These are phyloP conservation scores for Rhizophlyctis rosea DNA, from an alignment of 192 early-diverging fungal species.

Conservation along the genomic window DNA sequence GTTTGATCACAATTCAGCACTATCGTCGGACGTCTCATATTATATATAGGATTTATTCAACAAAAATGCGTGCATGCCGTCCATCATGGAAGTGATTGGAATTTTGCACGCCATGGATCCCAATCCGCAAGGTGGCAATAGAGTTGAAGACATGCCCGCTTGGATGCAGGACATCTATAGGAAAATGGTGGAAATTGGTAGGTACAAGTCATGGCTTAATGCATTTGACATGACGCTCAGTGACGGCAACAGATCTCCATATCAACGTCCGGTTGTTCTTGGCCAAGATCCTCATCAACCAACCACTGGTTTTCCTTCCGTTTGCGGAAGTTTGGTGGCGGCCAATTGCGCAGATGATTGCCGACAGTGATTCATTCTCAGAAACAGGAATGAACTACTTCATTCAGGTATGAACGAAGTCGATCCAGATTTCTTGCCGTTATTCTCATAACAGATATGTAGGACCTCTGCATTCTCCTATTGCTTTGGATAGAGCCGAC, in stretches of 20 bases:
- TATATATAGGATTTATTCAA: constrained; percentile 40
- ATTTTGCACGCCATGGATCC: constrained; percentile 39
- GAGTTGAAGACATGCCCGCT: constrained; percentile 42
- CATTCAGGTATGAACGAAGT: constrained; percentile 54
- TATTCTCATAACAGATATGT: too few relatives aligned
- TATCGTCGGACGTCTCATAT: too few relatives aligned
- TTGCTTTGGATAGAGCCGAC: background rate
- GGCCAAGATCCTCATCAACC: constrained; percentile 64
- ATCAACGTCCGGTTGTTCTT: constrained; percentile 62
- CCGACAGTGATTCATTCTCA: constrained; percentile 43
- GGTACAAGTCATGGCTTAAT: background rate
- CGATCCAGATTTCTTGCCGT: too few relatives aligned
- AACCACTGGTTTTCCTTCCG: constrained; percentile 58
- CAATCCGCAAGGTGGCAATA: constrained; percentile 17
- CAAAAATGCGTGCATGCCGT: constrained; percentile 62
- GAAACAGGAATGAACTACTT: constrained; percentile 66
- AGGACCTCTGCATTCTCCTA: background rate
- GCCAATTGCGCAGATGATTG: constrained; percentile 52
- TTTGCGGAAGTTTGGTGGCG: constrained; percentile 60
- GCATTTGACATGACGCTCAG: background rate
- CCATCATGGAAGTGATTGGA: constrained; percentile 53
- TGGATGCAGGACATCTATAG: constrained; percentile 65
- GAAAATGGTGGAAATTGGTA: constrained; percentile 31
- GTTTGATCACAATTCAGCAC: too few relatives aligned
- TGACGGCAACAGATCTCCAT: constrained; percentile 33